These are phyloP conservation scores for Hypholoma sublateritium DNA, from an alignment of 768 basidiomycete species.

Conservation along the genomic window DNA sequence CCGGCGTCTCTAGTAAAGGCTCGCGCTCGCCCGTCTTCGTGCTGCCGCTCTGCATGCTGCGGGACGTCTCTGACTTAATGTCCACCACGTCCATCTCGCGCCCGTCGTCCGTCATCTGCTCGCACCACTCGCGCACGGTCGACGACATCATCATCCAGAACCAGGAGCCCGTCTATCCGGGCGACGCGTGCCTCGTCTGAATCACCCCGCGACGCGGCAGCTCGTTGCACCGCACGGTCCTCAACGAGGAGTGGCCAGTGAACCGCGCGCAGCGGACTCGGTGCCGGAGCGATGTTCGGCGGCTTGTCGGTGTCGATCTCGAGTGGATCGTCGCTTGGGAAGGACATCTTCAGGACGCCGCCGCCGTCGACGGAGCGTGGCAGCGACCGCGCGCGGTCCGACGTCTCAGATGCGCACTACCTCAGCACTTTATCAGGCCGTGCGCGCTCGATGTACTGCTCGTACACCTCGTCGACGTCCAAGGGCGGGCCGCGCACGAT, in stretches of 20 bases:
- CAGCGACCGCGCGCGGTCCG: slow-evolving; percentile 31
- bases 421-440: slow-evolving; percentile 40
- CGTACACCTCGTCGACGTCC: slow-evolving; percentile 29
- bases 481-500: slow-evolving; percentile 24
- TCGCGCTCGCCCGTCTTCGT: slow-evolving; percentile 78
- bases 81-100: slow-evolving; percentile 31
- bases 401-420: slow-evolving; percentile 38
- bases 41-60: slow-evolving; percentile 69
- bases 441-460: slow-evolving; percentile 35
- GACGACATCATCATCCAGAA: slow-evolving; percentile 73
- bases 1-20: slow-evolving; percentile 45
- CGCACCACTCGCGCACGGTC: slow-evolving; percentile 63
- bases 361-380: slow-evolving; percentile 36
- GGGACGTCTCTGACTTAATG: slow-evolving; percentile 66
- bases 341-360: slow-evolving; percentile 40
- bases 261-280: slow-evolving; percentile 49
- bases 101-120: slow-evolving; percentile 43
- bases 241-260: slow-evolving; percentile 52
- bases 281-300: slow-evolving; percentile 24
- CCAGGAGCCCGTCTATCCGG: slow-evolving; percentile 67
- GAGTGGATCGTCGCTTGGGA: slow-evolving; percentile 56
- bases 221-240: slow-evolving; percentile 54
- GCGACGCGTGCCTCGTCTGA: slow-evolving; percentile 69
- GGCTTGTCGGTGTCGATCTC: slow-evolving; percentile 73
- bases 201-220: slow-evolving; percentile 62